Evolutionary conservation across 768 basidiomycete genomes (phyloP).

Genomic region (Termitomyces sp.): DNA sequence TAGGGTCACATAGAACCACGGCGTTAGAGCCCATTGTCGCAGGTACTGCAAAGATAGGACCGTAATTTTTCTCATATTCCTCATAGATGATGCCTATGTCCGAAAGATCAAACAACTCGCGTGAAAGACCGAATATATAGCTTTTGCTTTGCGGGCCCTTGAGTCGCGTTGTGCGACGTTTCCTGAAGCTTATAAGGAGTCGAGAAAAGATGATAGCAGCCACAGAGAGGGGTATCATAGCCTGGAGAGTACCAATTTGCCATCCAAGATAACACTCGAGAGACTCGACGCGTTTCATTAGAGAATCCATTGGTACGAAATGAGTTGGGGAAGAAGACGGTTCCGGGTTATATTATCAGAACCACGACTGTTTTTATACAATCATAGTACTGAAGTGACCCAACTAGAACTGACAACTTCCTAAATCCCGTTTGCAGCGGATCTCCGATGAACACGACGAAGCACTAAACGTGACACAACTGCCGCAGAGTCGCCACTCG

Average conservation of each 20-base stretch:
- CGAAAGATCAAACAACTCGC: constrained; percentile 1
- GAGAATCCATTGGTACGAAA: background rate
- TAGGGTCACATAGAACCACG: constrained; percentile 21
- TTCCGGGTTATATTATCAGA: no score
- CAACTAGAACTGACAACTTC: no score
- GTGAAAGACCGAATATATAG: constrained; percentile 5
- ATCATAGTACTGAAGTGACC: no score
- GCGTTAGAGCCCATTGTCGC: constrained; percentile 14
- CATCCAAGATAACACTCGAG: background rate
- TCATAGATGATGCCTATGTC: constrained; percentile 17
- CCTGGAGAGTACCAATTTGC: background rate
- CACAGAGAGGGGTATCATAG: background rate
- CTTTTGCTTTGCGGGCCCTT: constrained; percentile 8
- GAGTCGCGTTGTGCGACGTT: constrained; percentile 1
- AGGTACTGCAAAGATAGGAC: constrained; percentile 16
- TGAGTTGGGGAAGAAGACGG: background rate
- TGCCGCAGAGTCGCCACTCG: no score
- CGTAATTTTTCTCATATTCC: constrained; percentile 20
- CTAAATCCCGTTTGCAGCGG: no score
- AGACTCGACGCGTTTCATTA: background rate
- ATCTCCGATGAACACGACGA: no score
- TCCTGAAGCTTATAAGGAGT: background rate
- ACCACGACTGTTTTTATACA: background rate
- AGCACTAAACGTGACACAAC: no score
- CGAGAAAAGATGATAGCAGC: background rate